Evolutionary conservation across 1,284 basidiomycete genomes (phyloP), one percentile per base, ranked within the genome.

Genomic region (Ceratobasidium sp.): DNA sequence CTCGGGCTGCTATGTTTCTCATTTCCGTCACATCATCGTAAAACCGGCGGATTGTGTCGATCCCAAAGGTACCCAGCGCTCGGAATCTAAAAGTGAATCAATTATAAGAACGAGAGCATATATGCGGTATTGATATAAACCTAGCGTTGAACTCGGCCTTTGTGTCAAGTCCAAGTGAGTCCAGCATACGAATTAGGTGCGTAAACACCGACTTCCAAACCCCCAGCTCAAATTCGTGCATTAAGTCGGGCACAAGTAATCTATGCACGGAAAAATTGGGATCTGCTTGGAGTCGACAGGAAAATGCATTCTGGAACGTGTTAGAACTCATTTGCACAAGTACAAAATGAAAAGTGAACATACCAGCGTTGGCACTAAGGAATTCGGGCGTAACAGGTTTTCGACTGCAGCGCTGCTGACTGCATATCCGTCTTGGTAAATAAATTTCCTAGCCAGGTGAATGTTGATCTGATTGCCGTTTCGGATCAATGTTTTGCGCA

Each of bases 191-290:
- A 19, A 81, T 78, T 9, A 80, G 78, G 44, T 82, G 80, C 0
- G 59, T 76, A 36, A 81, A 79, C 0, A 79, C 54, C 0, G 78
- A 74, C 54, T 79, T 79, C 78, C 78, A 81, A 8, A 78, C 77
- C 8, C 79, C 79, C 1, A 79, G 76, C 59, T 82, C 79, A 27
- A 80, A 79, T 63, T 80, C 76, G 62, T 82, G 80, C n/a, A 81
- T 72, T 9, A 80, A 51, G 57, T 81, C 79, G 9, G 79, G 76
- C 0, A 77, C 74, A 48, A 81, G 73, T 57, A 79, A 59, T 24
- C 48, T 6, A 29, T 41, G 41, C 3, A 65, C 24, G 33, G 75
- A 47, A 48, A 77, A 76, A 24, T 2, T 47, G 24, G 59, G 11
- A 47, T 44, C 5, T 1, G 54, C 6, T 22, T 24, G 7, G 3